A percentile compares a stretch with the other conserved stretches of the same genome.
phyloP scores from a whole-genome alignment of 2,329 filamentous ascomycete species.

The Thielaviopsis cerberus region DNA sequence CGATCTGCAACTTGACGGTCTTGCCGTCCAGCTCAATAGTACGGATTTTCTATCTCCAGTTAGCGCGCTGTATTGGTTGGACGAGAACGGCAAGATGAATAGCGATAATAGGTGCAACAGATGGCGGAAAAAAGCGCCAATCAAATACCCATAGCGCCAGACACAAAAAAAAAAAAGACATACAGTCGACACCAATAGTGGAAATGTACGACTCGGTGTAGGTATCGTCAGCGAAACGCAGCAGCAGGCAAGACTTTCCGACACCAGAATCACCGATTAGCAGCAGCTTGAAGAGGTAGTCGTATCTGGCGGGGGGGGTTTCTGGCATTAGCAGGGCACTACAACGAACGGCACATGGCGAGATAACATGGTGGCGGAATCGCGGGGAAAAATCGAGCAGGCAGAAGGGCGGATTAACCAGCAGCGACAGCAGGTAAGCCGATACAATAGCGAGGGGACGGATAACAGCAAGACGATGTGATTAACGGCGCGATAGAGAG shows the following conservation, averaged over 20 bases:
- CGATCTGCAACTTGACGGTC: conserved; percentile 98
- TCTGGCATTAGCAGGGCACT: conserved; percentile 8
- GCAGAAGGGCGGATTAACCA: neutral
- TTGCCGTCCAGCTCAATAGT: conserved; percentile 99
- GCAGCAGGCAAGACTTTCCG: conserved; percentile 95
- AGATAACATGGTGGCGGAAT: neutral
- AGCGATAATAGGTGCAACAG: neutral
- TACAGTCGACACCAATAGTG: conserved; percentile 94
- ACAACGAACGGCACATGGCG: neutral
- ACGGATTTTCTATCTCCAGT: conserved; percentile 68
- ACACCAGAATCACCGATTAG: conserved; percentile 99
- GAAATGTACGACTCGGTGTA: conserved; percentile 99
- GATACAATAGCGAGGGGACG: neutral
- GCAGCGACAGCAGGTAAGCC: neutral
- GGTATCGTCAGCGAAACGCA: conserved; percentile 96
- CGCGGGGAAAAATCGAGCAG: neutral
- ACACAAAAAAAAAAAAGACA: conserved; percentile 22
- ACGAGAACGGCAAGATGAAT: neutral
- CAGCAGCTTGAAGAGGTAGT: conserved; percentile 99
- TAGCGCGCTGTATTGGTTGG: conserved; percentile 13
- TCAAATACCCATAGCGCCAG: neutral
- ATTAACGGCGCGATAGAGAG: neutral
- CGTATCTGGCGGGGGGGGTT: conserved; percentile 53
- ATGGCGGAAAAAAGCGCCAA: neutral
- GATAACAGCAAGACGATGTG: neutral